phyloP scores from a whole-genome alignment of 78 protist species.

The Reticulomyxa filosa region DNA sequence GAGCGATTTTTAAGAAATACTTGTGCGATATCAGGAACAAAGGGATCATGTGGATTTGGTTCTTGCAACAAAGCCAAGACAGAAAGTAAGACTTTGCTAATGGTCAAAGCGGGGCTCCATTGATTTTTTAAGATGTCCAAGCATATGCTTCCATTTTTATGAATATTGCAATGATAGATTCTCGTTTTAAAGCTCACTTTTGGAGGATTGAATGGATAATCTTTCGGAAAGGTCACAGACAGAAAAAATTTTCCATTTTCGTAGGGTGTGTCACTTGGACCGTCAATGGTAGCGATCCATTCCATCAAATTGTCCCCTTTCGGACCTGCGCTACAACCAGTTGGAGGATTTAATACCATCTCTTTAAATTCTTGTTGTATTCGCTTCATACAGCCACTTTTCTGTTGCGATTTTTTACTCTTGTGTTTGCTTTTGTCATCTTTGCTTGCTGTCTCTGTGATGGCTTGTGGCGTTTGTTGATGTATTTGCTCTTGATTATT shows the following conservation, averaged over 20 bases:
- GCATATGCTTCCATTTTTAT: slow-evolving; percentile 48
- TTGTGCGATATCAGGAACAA: slow-evolving; percentile 70
- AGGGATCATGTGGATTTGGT: slow-evolving; percentile 62
- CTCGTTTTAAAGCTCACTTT: slow-evolving; percentile 50
- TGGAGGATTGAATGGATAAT: slow-evolving; percentile 62
- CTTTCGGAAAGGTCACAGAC: slow-evolving; percentile 22
- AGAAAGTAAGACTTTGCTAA: slow-evolving; percentile 20
- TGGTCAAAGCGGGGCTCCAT: slow-evolving; percentile 54
- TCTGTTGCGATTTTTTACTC: too few species aligned
- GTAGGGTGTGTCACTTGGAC: slow-evolving; percentile 51
- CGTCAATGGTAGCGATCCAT: slow-evolving; percentile 26
- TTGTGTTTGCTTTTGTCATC: too few species aligned
- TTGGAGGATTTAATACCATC: too few species aligned
- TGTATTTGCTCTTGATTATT: too few species aligned
- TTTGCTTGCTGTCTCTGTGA: too few species aligned
- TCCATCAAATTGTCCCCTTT: slow-evolving; percentile 9
- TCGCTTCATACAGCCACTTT: too few species aligned
- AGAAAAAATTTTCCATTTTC: slow-evolving; percentile 48
- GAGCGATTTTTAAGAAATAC: slow-evolving; percentile 39
- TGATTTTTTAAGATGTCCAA: slow-evolving; percentile 52
- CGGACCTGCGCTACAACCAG: slow-evolving; percentile 24
- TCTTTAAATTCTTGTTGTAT: too few species aligned
- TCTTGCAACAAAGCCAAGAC: slow-evolving; percentile 32
- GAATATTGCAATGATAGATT: slow-evolving; percentile 66
- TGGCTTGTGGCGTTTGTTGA: too few species aligned